A percentile compares a stretch with the other conserved stretches of the same genome.
phyloP scores from a whole-genome alignment of 2,329 filamentous ascomycete species.

The Metarhizium humberi region DNA sequence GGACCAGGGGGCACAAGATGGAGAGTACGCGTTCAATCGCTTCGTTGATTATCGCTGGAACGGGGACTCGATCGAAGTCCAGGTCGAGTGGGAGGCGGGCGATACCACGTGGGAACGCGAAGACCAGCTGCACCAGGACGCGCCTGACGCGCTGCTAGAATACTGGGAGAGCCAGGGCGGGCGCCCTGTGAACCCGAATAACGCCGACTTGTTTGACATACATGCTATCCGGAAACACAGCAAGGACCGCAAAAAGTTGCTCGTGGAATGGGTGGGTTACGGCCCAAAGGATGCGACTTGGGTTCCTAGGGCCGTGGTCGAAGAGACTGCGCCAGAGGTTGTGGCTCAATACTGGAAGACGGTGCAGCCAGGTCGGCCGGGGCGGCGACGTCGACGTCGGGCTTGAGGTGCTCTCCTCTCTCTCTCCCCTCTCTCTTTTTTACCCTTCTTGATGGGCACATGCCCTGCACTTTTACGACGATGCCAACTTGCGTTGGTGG shows the following conservation, averaged over 20 bases:
- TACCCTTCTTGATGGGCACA: too few species aligned
- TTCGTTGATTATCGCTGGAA: conserved; percentile 21
- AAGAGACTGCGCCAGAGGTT: conserved; percentile 17
- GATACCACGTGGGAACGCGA: conserved; percentile 25
- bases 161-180: conserved; percentile 23
- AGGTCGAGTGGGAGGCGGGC: conserved; percentile 21
- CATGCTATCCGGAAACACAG: conserved; percentile 23
- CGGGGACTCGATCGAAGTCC: conserved; percentile 18
- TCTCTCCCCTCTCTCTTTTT: too few species aligned
- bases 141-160: conserved; percentile 18
- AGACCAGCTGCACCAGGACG: conserved; percentile 22
- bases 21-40: conserved; percentile 12
- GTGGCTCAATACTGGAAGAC: conserved; percentile 19
- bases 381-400: background rate
- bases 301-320: conserved; percentile 16
- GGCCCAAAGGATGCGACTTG: conserved; percentile 19
- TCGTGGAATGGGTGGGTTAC: conserved; percentile 28
- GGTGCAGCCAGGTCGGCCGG: background rate
- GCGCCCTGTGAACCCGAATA: conserved; percentile 20
- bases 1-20: background rate
- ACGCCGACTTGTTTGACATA: conserved; percentile 22
- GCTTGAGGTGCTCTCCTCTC: background rate
- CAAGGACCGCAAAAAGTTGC: conserved; percentile 15
- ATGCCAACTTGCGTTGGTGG: background rate
- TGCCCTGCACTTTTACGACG: background rate